Percentiles rank a stretch among this genome's conserved stretches.
phyloP scores from a whole-genome alignment of 441 rosid species.

The Erysimum cheiri region DNA sequence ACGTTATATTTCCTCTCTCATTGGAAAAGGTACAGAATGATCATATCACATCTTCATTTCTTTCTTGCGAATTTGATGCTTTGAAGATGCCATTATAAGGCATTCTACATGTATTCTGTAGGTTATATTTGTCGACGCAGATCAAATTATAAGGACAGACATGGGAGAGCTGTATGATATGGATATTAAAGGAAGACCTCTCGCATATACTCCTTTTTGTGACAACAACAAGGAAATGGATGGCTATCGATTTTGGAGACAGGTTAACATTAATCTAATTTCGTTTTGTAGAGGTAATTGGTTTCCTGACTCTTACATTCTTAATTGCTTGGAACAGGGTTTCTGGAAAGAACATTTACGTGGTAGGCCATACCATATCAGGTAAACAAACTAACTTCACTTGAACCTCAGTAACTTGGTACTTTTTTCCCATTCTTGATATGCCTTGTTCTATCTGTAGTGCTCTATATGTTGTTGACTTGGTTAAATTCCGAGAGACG shows the following conservation, averaged over 20 bases:
- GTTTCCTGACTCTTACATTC: slow-evolving; percentile 38
- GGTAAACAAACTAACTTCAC: slow-evolving; percentile 55
- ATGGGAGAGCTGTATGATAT: slow-evolving; percentile 99
- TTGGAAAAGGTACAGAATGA: slow-evolving; percentile 77
- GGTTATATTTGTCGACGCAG: slow-evolving; percentile 99
- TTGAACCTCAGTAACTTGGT: slow-evolving; percentile 8
- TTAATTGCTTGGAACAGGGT: slow-evolving; percentile 60
- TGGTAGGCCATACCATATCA: slow-evolving; percentile 92
- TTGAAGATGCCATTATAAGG: slow-evolving; percentile 24
- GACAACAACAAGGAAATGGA: slow-evolving; percentile 99
- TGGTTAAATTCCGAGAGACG: slow-evolving; percentile 90
- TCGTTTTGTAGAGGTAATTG: slow-evolving; percentile 15
- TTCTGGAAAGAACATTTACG: slow-evolving; percentile 98
- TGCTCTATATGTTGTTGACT: slow-evolving; percentile 95
- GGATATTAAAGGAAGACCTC: slow-evolving; percentile 98
- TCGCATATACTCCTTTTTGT: slow-evolving; percentile 99
- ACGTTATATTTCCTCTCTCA: slow-evolving; percentile 96
- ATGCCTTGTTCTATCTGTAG: slow-evolving; percentile 51
- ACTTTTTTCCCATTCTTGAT: slow-evolving; percentile 41
- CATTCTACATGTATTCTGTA: slow-evolving; percentile 43
- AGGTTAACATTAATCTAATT: slow-evolving; percentile 51
- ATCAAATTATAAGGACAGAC: slow-evolving; percentile 94
- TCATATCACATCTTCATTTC: slow-evolving; percentile 24
- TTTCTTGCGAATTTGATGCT: slow-evolving; percentile 27
- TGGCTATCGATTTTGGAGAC: slow-evolving; percentile 99